Conservation (phyloP, 805 yeast species). For the Saccharomyces paradoxus region DNA sequence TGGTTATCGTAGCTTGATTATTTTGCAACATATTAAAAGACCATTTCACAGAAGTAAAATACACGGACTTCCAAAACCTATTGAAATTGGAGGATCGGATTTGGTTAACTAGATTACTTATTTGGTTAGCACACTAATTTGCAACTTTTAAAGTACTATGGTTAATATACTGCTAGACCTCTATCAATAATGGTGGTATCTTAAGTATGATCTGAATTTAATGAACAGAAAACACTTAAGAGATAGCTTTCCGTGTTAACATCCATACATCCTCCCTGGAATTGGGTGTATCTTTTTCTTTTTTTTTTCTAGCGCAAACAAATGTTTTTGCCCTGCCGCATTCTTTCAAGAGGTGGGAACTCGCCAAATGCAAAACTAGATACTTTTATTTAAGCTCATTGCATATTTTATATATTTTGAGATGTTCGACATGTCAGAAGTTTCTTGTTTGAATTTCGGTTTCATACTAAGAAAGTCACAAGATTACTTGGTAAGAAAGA, state of each 20-base stretch:
- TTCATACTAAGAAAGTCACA: neutral
- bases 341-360: neutral
- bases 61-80: neutral
- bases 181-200: no score
- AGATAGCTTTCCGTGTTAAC: neutral
- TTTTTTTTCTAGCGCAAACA: neutral
- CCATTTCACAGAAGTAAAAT: neutral
- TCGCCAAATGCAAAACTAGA: neutral
- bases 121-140: neutral
- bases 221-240: neutral
- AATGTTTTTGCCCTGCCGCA: neutral
- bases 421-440: neutral
- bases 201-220: no score
- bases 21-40: neutral
- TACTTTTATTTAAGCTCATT: neutral
- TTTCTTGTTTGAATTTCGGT: no score
- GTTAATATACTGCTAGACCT: neutral
- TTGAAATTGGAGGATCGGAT: no score
- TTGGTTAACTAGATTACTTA: no score
- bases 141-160: no score
- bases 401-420: conserved; percentile 22
- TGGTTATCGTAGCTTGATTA: neutral
- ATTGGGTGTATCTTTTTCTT: neutral
- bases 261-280: neutral
- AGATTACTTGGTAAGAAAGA: conserved; percentile 31